phyloP scores from a whole-genome alignment of 1,284 basidiomycete genomes.

The Leccinum glutinopallens region DNA sequence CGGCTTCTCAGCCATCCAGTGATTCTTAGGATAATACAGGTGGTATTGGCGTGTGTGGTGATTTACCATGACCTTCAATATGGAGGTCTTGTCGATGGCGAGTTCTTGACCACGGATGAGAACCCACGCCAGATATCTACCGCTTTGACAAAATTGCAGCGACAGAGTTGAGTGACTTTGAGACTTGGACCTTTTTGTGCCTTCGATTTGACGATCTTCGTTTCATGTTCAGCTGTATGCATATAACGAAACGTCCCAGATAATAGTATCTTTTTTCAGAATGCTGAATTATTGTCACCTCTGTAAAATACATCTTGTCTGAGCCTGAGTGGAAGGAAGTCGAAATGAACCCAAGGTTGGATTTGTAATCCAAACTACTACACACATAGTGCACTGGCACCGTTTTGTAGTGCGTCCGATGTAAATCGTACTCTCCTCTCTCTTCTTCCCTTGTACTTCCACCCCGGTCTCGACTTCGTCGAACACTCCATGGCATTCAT shows the following conservation, averaged over 20 bases:
- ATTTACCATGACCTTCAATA: constrained; percentile 30
- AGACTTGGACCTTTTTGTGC: background rate
- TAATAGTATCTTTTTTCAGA: constrained; percentile 35
- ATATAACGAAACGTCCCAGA: constrained; percentile 41
- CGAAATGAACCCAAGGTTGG: too few relatives aligned
- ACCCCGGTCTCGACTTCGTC: background rate
- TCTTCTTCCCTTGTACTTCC: background rate
- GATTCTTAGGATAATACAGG: constrained; percentile 30
- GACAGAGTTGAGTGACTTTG: constrained; percentile 44
- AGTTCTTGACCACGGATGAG: constrained; percentile 37
- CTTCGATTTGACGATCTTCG: constrained; percentile 2
- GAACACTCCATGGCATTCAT: constrained; percentile 7
- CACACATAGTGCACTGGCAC: too few relatives aligned
- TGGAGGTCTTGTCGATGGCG: constrained; percentile 40
- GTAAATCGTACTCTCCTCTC: background rate
- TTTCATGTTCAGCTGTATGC: constrained; percentile 43
- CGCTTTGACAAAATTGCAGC: constrained; percentile 42
- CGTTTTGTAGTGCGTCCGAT: background rate
- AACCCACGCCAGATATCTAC: background rate
- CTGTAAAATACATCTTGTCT: constrained; percentile 44
- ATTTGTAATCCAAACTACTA: constrained; percentile 27
- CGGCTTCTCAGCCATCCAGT: background rate
- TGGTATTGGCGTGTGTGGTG: constrained; percentile 42
- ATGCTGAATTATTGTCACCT: constrained; percentile 52
- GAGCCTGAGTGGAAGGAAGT: constrained; percentile 36